Conservation (phyloP, 1,139 yeast genomes). For the Blastobotrys ciferrii region DNA sequence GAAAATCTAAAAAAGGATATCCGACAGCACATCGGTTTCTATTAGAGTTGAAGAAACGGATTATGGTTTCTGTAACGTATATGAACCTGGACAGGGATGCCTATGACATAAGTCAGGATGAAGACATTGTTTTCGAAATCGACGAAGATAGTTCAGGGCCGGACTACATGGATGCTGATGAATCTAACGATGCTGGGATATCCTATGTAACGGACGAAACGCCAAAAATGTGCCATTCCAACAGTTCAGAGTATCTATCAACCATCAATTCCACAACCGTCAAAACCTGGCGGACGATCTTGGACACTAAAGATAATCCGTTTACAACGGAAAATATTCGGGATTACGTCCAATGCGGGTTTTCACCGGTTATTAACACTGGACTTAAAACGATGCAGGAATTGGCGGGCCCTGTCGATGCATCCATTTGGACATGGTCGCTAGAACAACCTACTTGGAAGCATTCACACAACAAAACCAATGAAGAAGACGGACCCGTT, state of each 20-base stretch:
- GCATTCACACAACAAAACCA: slow-evolving; percentile 13
- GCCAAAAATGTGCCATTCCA: background rate
- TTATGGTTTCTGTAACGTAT: slow-evolving; percentile 32
- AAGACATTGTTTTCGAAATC: slow-evolving; percentile 12
- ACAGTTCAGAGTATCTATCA: slow-evolving; percentile 3
- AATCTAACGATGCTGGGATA: background rate
- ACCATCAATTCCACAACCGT: slow-evolving; percentile 11
- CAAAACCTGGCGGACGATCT: slow-evolving; percentile 18
- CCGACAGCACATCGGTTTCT: slow-evolving; percentile 50
- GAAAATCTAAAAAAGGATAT: slow-evolving; percentile 30
- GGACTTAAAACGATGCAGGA: slow-evolving; percentile 25
- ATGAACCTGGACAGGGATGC: slow-evolving; percentile 17
- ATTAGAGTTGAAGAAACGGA: slow-evolving; percentile 44
- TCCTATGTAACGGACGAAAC: background rate
- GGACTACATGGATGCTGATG: background rate
- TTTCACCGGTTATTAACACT: slow-evolving; percentile 55
- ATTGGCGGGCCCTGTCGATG: slow-evolving; percentile 35
- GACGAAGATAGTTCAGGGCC: slow-evolving; percentile 4
- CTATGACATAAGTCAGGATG: slow-evolving; percentile 18
- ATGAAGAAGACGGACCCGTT: slow-evolving; percentile 29
- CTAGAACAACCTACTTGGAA: slow-evolving; percentile 48
- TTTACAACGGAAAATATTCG: slow-evolving; percentile 34
- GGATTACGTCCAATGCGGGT: slow-evolving; percentile 52
- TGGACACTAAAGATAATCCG: slow-evolving; percentile 13
- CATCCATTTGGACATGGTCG: slow-evolving; percentile 72